Conservation (phyloP, 257 asterid genomes). For the Rubia yunnanensis region DNA sequence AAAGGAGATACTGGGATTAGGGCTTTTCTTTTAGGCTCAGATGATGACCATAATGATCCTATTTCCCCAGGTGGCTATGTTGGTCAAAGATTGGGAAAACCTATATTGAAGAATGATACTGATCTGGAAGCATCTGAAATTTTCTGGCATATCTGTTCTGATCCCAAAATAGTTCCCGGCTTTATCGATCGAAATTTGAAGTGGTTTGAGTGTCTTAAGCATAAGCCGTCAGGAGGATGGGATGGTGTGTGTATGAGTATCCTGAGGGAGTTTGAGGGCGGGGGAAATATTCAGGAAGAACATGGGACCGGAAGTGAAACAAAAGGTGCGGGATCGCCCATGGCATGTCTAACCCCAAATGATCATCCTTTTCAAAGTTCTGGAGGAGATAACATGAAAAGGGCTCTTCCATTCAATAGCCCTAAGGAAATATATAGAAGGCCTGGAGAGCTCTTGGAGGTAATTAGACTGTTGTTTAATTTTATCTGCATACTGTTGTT, state of each 20-base stretch:
- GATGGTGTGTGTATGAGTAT: slow-evolving; percentile 47
- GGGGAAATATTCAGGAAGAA: slow-evolving; percentile 54
- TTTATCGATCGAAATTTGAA: slow-evolving; percentile 40
- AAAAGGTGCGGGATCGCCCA: slow-evolving; percentile 71
- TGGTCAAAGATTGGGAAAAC: slow-evolving; percentile 22
- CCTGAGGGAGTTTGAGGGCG: slow-evolving; percentile 56
- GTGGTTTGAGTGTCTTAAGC: slow-evolving; percentile 47
- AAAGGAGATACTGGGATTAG: slow-evolving; percentile 37
- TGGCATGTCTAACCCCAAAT: slow-evolving; percentile 71
- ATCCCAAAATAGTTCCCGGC: slow-evolving; percentile 39
- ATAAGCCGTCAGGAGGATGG: slow-evolving; percentile 61
- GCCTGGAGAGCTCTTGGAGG: slow-evolving; percentile 95
- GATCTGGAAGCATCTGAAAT: slow-evolving; percentile 37
- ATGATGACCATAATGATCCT: slow-evolving; percentile 28
- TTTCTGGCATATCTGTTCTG: slow-evolving; percentile 43
- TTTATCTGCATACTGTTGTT: slow-evolving; percentile 6
- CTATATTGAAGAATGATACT: slow-evolving; percentile 25
- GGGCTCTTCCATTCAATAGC: slow-evolving; percentile 53
- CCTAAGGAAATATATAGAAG: slow-evolving; percentile 70
- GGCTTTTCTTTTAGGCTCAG: slow-evolving; percentile 29
- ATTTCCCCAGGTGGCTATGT: slow-evolving; percentile 22
- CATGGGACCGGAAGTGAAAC: slow-evolving; percentile 52
- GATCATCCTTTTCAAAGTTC: slow-evolving; percentile 75
- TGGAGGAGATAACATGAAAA: slow-evolving; percentile 43
- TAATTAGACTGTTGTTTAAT: slow-evolving; percentile 11